Conservation (phyloP, 2,329 filamentous ascomycete species). For the Acrocalymma vagum region DNA sequence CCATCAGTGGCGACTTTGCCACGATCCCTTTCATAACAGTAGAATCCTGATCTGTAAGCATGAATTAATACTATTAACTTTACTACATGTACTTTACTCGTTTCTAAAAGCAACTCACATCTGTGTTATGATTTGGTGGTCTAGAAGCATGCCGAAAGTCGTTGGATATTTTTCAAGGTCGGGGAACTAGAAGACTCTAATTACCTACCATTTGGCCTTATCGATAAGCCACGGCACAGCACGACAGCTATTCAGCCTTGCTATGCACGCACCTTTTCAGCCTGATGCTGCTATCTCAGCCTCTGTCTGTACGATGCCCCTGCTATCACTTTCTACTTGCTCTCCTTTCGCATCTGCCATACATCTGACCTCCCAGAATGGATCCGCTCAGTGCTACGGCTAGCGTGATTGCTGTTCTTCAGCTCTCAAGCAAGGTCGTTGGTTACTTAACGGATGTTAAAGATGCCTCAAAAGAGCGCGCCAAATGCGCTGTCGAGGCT, state of each 20-base stretch:
- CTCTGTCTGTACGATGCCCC: too few species aligned
- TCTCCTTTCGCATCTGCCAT: conserved; percentile 4
- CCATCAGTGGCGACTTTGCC: too few species aligned
- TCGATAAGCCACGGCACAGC: not conserved
- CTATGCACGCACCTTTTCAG: not conserved
- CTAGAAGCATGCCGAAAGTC: too few species aligned
- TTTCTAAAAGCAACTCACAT: too few species aligned
- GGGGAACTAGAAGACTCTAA: too few species aligned
- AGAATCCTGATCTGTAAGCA: too few species aligned
- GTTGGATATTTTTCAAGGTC: too few species aligned
- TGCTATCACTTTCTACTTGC: not conserved
- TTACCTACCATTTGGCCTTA: too few species aligned
- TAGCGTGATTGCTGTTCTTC: conserved; percentile 32
- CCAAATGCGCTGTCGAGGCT: conserved; percentile 21
- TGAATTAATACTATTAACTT: too few species aligned
- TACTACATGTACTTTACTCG: too few species aligned
- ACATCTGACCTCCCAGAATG: conserved; percentile 20
- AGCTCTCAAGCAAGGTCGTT: conserved; percentile 26
- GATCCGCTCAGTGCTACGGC: conserved; percentile 31
- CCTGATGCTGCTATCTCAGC: conserved; percentile 3
- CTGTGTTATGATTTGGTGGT: too few species aligned
- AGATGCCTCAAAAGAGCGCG: conserved; percentile 30
- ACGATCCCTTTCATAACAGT: too few species aligned
- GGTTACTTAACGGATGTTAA: conserved; percentile 32
- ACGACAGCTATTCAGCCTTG: not conserved